These are phyloP conservation scores for Pythium sp. DNA, from an alignment of 352 stramenopile species.

Conservation along the genomic window DNA sequence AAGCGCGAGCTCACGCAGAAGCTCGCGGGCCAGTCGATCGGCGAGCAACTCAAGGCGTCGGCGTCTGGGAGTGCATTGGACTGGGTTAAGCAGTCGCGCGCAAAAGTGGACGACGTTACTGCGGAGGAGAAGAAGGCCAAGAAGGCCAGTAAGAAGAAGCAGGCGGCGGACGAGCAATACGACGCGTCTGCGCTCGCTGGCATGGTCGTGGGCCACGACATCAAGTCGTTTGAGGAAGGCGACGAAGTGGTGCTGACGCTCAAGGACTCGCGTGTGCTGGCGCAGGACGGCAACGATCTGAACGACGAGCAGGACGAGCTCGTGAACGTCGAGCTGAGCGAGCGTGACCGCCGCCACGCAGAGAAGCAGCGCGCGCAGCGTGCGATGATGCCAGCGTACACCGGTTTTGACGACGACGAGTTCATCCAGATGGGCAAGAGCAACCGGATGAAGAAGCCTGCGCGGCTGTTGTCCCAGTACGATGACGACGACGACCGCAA, in stretches of 20 bases:
- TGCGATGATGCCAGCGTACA: conserved; percentile 84
- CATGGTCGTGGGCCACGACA: conserved; percentile 89
- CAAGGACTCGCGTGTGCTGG: conserved; percentile 87
- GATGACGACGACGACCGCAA: conserved; percentile 77
- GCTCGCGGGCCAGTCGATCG: conserved; percentile 66
- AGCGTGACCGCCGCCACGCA: conserved; percentile 54
- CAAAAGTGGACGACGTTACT: conserved; percentile 16
- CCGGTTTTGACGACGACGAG: conserved; percentile 96
- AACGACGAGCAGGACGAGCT: conserved; percentile 81
- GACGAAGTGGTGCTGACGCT: conserved; percentile 94
- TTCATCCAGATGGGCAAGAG: conserved; percentile 82
- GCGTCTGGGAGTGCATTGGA: conserved; percentile 40
- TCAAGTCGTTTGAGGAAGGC: conserved; percentile 86
- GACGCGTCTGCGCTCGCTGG: conserved; percentile 74
- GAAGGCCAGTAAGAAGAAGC: conserved; percentile 17
- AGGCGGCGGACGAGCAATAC: conserved; percentile 36
- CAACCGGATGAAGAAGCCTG: conserved; percentile 32
- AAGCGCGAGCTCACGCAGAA: conserved; percentile 75
- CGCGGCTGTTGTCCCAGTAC: conserved; percentile 82
- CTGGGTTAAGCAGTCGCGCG: conserved; percentile 66
- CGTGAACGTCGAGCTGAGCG: conserved; percentile 81
- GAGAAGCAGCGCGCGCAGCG: conserved; percentile 44
- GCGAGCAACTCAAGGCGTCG: conserved; percentile 56
- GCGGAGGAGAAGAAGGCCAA: background rate
- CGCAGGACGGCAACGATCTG: conserved; percentile 75